A percentile compares a stretch with the other conserved stretches of the same genome.
Evolutionary conservation across 2,329 filamentous ascomycete genomes (phyloP).

Genomic region (Thyridium curvatum): DNA sequence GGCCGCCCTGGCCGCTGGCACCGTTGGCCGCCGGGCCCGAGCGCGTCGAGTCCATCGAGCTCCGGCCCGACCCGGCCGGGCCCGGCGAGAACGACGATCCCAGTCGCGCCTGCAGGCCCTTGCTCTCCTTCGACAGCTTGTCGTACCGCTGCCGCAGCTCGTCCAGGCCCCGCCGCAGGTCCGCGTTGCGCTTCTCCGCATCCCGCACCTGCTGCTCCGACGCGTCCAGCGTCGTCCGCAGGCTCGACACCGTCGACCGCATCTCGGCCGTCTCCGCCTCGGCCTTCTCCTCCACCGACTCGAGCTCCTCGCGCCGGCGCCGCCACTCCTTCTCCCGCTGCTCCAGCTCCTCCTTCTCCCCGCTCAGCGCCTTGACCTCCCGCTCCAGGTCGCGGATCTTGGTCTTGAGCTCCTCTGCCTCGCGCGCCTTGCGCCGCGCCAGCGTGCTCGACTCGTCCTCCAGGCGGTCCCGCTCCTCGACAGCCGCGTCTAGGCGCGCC

Average conservation of each 20-base stretch:
- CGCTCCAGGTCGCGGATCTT: slow-evolving; percentile 78
- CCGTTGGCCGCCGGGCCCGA: slow-evolving; percentile 26
- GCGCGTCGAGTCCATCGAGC: slow-evolving; percentile 39
- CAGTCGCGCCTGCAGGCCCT: slow-evolving; percentile 43
- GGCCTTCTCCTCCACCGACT: slow-evolving; percentile 62
- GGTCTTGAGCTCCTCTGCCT: slow-evolving; percentile 78
- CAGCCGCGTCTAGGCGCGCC: slow-evolving; percentile 76
- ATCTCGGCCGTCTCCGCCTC: slow-evolving; percentile 70
- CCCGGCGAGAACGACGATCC: slow-evolving; percentile 15
- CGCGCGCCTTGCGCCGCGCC: slow-evolving; percentile 69
- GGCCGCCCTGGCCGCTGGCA: slow-evolving; percentile 14
- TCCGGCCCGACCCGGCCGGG: slow-evolving; percentile 28
- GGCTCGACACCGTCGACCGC: slow-evolving; percentile 66
- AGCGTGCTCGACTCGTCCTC: slow-evolving; percentile 84
- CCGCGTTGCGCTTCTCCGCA: slow-evolving; percentile 74
- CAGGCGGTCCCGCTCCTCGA: slow-evolving; percentile 89
- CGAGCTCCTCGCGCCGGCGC: slow-evolving; percentile 67
- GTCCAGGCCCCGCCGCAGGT: slow-evolving; percentile 70
- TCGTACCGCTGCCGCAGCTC: slow-evolving; percentile 73
- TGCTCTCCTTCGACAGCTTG: slow-evolving; percentile 65
- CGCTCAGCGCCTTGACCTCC: slow-evolving; percentile 61
- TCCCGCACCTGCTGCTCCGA: slow-evolving; percentile 77
- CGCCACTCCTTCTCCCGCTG: slow-evolving; percentile 69
- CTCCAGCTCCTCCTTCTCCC: slow-evolving; percentile 75
- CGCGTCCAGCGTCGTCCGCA: slow-evolving; percentile 77